Base-by-base conservation (phyloP, 352 stramenopile species). In the Phytopythium mirpurense region DNA sequence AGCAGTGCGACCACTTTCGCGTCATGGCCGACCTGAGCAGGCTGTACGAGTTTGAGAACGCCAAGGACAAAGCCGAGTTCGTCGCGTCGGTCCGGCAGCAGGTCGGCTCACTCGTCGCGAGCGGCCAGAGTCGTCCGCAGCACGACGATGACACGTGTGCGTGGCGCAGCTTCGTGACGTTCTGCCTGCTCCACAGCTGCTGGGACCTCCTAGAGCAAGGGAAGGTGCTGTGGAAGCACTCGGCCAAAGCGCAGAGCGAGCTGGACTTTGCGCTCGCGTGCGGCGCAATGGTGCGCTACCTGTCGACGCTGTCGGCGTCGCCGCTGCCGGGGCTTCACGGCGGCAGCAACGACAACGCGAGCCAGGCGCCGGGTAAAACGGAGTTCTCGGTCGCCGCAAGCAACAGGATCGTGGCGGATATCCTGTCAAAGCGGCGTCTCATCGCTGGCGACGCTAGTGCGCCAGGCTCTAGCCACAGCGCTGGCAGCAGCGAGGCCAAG, bases 171-270 rank as follows among this genome's bases (percentile, higher is more conserved):
- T 38, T 90, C 18, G 59, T 87, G 18, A 64, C 62, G 15, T 86
- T 88, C 54, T 81, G 72, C 47, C 59, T 74, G 38, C 57, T 66
- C 7, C 68, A 88, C 56, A 75, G 68, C 31, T 80, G 63, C 37
- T 88, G 77, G 73, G 69, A 83, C 32, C 57, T 72, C 7, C 59
- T 90, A 1, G 59, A 59, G 15, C 62, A 82, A 23, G 86, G 71
- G 59, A 65, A 59, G 16, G n/a, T 40, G 26, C 19, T 60, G 32
- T 44, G 26, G 23, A 47, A 54, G 18, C 18, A 46, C 18, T 68
- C 59, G 14, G 62, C 65, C 16, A 53, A 68, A 26, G 53, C 70
- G 32, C 47, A 42, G 6, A 53, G 37, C 10, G 67, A 74, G 40
- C 37, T 86, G 7, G 67, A 82, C 19, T 80, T 90, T 62, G 76